Evolutionary conservation across 345 rosid species (phyloP), one percentile per base, ranked within the genome.

Genomic region (Noccaea bulbosa): DNA sequence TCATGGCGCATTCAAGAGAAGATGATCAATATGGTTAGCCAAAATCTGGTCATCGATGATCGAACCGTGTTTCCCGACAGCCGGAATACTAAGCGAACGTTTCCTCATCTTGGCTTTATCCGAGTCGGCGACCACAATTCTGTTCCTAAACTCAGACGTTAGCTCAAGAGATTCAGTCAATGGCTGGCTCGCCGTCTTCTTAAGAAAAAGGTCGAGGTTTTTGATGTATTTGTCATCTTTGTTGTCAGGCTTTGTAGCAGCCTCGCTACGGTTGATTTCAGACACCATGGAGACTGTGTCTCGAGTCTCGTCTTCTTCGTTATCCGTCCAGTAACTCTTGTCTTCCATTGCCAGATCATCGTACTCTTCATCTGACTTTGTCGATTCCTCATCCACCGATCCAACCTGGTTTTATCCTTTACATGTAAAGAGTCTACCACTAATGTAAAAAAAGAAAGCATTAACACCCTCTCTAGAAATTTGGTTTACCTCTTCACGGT

Each of bases 291-390:
- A 56, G 58, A 70, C 27, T 76, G 75, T 80, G 27, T 86, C 83
- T 60, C 40, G 60, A 6, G 61, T 16, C 74, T 84, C 83, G n/a
- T 81, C 83, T 4, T 87, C 87, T 62, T 76, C 79, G 3, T 74
- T 79, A 9, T 85, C 97, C 1, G 91, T 68, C 82, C 83, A 69
- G 62, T 87, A 89, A 12, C 90, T 89, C 65, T 79, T 82, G 73
- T 95, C 98, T 67, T 67, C 82, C 98, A 95, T 84, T 41, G 96
- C 98, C 53, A 95, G 84, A 81, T 95, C 99, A 51, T 88, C 96
- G 7, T 92, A 95, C 80, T 95, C 97, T 79, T 95, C 98, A 43
- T 95, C 99, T 12, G 96, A 87, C 64, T 88, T 92, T 11, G 97
- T 87, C 0, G 92, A 91, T 75, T 85, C 94, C 83, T 92, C 99